Conservation (phyloP, 2,329 filamentous ascomycete genomes). For the Sarocladium strictum region DNA sequence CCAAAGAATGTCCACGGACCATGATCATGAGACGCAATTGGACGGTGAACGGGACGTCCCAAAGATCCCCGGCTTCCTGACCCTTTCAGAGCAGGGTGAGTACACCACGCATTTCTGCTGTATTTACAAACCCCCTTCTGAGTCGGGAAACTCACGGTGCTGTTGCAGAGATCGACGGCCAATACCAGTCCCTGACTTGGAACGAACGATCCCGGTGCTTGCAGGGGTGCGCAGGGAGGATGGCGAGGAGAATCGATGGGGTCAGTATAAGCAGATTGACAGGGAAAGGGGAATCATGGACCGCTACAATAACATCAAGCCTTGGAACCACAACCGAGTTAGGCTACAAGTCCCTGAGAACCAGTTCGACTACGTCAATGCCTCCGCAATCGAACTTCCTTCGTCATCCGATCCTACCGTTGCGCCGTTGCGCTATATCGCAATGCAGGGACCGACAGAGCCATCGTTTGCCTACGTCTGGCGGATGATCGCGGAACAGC, state of each 20-base stretch:
- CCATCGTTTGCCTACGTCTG: conserved; percentile 77
- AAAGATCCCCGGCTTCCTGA: conserved; percentile 33
- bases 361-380: conserved; percentile 75
- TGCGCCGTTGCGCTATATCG: conserved; percentile 65
- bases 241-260: conserved; percentile 27
- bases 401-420: conserved; percentile 32
- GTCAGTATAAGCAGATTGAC: conserved; percentile 28
- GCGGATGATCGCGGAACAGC: conserved; percentile 89
- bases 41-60: conserved; percentile 15
- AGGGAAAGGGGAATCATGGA: conserved; percentile 48
- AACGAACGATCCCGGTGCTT: conserved; percentile 42
- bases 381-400: conserved; percentile 60
- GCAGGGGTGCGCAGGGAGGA: conserved; percentile 27
- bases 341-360: conserved; percentile 71
- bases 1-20: neutral
- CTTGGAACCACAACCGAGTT: conserved; percentile 82
- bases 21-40: neutral
- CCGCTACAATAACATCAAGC: conserved; percentile 84
- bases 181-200: conserved; percentile 49
- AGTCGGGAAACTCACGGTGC: too few species aligned
- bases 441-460: conserved; percentile 84
- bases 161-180: conserved; percentile 40
- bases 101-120: neutral
- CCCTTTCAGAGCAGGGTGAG: conserved; percentile 30
- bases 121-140: neutral